A percentile compares a stretch with the other conserved stretches of the same genome.
These are phyloP conservation scores for Besnoitia besnoiti DNA, from an alignment of 169 alveolate genomes.

Conservation along the genomic window DNA sequence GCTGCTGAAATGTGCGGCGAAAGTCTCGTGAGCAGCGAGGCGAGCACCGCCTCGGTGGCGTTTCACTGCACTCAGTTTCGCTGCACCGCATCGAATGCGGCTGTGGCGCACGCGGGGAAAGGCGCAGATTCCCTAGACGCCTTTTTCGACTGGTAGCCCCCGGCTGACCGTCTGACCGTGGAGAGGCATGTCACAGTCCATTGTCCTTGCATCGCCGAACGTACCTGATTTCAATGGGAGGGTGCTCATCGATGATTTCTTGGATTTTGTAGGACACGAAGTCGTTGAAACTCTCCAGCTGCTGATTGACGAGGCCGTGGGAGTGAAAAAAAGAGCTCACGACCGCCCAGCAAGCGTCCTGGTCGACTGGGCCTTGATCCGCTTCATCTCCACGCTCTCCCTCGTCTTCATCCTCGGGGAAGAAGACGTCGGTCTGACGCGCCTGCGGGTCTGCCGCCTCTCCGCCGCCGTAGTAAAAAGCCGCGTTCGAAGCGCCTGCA, in stretches of 20 bases:
- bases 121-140: too few relatives aligned
- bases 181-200: too few relatives aligned
- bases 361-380: constrained; percentile 52
- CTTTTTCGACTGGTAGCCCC: too few relatives aligned
- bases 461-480: not conserved
- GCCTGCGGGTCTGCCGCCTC: not conserved
- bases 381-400: constrained; percentile 36
- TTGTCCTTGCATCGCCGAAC: too few relatives aligned
- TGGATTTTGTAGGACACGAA: constrained; percentile 91
- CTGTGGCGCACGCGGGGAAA: too few relatives aligned
- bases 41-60: too few relatives aligned
- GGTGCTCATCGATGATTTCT: constrained; percentile 95
- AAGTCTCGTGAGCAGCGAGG: too few relatives aligned
- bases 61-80: too few relatives aligned
- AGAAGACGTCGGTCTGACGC: not conserved
- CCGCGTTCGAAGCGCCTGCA: not conserved
- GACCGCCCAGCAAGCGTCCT: constrained; percentile 68
- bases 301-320: constrained; percentile 95
- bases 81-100: too few relatives aligned
- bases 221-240: constrained; percentile 87
- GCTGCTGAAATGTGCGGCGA: too few relatives aligned
- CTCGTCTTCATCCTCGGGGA: constrained; percentile 2
- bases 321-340: constrained; percentile 60
- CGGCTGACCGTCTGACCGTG: too few relatives aligned
- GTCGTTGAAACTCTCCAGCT: constrained; percentile 95